phyloP scores from a whole-genome alignment of 2,329 filamentous ascomycete genomes.

The Monilinia laxa region DNA sequence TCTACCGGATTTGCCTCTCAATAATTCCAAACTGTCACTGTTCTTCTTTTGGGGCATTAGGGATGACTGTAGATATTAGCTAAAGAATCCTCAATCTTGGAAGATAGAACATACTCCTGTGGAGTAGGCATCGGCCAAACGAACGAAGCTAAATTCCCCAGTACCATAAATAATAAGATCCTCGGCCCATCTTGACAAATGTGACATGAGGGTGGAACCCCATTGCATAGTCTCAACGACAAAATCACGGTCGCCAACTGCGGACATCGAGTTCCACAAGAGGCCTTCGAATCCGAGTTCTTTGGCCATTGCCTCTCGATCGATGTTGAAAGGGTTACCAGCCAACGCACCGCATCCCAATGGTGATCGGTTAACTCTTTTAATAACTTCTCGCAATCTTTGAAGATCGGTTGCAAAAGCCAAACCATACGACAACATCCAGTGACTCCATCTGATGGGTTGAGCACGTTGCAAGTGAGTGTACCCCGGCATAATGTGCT shows the following conservation, averaged over 20 bases:
- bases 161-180: constrained; percentile 83
- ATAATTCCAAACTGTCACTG: constrained; percentile 68
- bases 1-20: constrained; percentile 74
- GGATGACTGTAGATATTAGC: constrained; percentile 28
- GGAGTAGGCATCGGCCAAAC: constrained; percentile 74
- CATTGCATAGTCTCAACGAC: constrained; percentile 80
- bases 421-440: constrained; percentile 73
- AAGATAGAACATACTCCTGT: constrained; percentile 51
- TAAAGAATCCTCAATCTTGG: background rate
- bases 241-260: constrained; percentile 66
- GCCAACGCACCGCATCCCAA: constrained; percentile 58
- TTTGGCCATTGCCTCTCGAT: constrained; percentile 73
- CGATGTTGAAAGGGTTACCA: constrained; percentile 79
- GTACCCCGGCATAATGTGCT: constrained; percentile 79
- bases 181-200: constrained; percentile 75
- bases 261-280: constrained; percentile 74
- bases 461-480: constrained; percentile 82
- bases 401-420: constrained; percentile 74
- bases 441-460: constrained; percentile 79
- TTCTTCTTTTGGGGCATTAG: constrained; percentile 70
- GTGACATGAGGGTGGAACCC: constrained; percentile 74
- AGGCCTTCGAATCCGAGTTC: constrained; percentile 79
- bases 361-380: constrained; percentile 65
- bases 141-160: constrained; percentile 67
- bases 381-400: constrained; percentile 69